Percentiles rank a stretch among this genome's conserved stretches.
These are phyloP conservation scores for Lagerstroemia speciosa DNA, from an alignment of 345 rosid species.

Conservation along the genomic window DNA sequence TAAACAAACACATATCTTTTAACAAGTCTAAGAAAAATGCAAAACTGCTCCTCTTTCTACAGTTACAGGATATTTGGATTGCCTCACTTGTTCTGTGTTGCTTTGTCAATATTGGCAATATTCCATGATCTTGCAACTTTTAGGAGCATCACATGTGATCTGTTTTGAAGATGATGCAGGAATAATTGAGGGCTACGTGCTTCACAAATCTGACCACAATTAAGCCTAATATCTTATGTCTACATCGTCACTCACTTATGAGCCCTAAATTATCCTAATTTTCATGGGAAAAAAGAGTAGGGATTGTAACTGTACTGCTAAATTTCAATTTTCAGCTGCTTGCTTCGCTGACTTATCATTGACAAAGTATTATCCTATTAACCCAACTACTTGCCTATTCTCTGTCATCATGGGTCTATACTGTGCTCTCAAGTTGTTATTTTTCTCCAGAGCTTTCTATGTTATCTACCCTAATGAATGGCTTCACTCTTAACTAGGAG, in stretches of 20 bases:
- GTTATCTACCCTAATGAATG: slow-evolving; percentile 4
- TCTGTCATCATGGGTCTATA: not conserved
- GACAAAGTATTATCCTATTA: not conserved
- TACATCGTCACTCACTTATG: not conserved
- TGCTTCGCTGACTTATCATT: not conserved
- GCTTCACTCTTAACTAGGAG: slow-evolving; percentile 38
- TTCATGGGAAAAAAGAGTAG: not conserved
- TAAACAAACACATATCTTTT: not conserved
- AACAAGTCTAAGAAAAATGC: not conserved
- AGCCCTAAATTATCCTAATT: not conserved
- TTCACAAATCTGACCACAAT: not conserved
- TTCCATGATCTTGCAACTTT: not conserved
- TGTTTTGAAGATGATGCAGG: not conserved
- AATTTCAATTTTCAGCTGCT: not conserved
- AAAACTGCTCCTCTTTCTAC: not conserved
- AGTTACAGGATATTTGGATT: not conserved
- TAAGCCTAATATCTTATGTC: not conserved
- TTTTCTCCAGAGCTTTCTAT: slow-evolving; percentile 1
- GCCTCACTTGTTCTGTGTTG: not conserved
- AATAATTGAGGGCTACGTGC: not conserved
- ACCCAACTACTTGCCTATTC: not conserved
- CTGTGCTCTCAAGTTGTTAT: not conserved
- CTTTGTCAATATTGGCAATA: not conserved
- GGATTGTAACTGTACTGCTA: not conserved
- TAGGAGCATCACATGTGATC: not conserved